These are phyloP conservation scores for Fusarium nisikadoi DNA, from an alignment of 2,329 filamentous ascomycete species.

Conservation along the genomic window DNA sequence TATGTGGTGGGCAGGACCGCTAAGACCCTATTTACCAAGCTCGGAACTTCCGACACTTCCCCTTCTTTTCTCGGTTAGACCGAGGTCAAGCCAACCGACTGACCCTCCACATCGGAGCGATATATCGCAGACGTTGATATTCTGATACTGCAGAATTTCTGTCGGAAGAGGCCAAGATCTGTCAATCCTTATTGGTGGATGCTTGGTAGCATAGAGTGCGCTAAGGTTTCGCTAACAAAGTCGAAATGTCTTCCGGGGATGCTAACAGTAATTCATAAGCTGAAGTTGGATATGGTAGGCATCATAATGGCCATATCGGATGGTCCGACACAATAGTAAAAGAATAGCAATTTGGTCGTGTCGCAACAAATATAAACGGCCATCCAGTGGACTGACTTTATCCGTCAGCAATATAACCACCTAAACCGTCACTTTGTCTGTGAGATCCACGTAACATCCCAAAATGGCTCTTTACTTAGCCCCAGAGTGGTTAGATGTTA, in stretches of 20 bases:
- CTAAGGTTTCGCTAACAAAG: neutral
- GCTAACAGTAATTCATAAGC: too few species aligned
- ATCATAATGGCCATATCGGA: neutral
- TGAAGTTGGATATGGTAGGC: too few species aligned
- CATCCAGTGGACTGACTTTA: accelerated
- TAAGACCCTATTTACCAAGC: accelerated
- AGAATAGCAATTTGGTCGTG: too few species aligned
- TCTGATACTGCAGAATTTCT: neutral
- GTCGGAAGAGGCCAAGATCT: neutral
- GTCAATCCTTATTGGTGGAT: neutral
- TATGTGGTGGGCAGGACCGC: accelerated
- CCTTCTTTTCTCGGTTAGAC: neutral
- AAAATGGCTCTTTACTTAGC: neutral
- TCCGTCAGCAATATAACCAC: too few species aligned
- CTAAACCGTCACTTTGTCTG: too few species aligned
- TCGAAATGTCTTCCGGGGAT: neutral
- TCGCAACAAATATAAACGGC: neutral
- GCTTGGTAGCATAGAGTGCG: neutral
- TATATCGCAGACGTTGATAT: accelerated
- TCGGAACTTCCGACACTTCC: neutral
- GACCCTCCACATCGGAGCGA: neutral
- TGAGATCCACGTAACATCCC: too few species aligned
- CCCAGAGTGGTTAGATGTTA: neutral
- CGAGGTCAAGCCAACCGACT: neutral
- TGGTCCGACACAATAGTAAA: neutral